Evolutionary conservation across 2,329 filamentous ascomycete genomes (phyloP).

Genomic region (Aspergillus sp.): DNA sequence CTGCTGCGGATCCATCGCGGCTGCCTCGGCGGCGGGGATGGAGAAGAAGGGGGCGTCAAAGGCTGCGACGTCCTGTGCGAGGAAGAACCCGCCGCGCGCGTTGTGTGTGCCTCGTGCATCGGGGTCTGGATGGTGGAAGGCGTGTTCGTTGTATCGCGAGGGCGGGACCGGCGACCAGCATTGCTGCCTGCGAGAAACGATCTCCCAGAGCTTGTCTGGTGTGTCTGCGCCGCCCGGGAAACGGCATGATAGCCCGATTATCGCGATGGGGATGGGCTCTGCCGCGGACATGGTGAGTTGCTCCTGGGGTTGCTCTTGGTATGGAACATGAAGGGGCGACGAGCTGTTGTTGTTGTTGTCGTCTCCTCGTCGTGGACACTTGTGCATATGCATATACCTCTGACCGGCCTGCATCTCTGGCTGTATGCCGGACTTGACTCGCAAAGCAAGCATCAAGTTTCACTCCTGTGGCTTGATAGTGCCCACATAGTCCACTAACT

Average conservation of each 20-base stretch:
- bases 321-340: too few relatives aligned
- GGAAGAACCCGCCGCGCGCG: not conserved
- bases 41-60: constrained; percentile 1
- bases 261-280: constrained; percentile 20
- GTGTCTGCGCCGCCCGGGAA: constrained; percentile 8
- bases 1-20: constrained; percentile 1
- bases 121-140: constrained; percentile 2
- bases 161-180: not conserved
- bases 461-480: too few relatives aligned
- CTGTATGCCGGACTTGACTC: too few relatives aligned
- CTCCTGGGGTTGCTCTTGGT: too few relatives aligned
- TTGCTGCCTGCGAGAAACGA: not conserved
- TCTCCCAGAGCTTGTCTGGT: constrained; percentile 13
- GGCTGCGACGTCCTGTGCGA: not conserved
- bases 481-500: too few relatives aligned
- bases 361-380: too few relatives aligned
- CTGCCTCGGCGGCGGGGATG: not conserved
- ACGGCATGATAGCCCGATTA: constrained; percentile 16
- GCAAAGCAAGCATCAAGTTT: too few relatives aligned
- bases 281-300: not conserved
- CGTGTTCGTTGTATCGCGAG: not conserved
- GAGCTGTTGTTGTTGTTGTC: too few relatives aligned
- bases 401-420: too few relatives aligned
- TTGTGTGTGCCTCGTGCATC: not conserved
- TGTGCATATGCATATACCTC: too few relatives aligned